Evolutionary conservation across 768 basidiomycete species (phyloP), one percentile per base, ranked within the genome.

Genomic region (Sarcodon aspratus): DNA sequence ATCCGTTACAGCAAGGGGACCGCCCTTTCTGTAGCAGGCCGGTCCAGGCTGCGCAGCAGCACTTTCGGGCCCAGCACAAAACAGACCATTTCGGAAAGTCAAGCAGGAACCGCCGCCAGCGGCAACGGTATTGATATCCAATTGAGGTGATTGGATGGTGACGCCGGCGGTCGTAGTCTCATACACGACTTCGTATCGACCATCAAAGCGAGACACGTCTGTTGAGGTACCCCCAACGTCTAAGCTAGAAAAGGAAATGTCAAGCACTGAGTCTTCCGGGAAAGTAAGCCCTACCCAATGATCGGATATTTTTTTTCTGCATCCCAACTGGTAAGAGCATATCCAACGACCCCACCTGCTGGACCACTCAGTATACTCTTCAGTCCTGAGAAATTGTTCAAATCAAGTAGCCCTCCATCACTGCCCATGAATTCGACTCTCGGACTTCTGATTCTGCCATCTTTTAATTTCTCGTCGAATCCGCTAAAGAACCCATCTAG

Each of bases 161-260:
- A 96, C 84, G 1, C 93, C 91, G 0, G 94, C 94, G 0, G 94
- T 97, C 0, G 93, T 95, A 0, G 94, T 93, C 63, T 97, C 94
- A 58, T 92, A 95, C 2, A 95, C 90, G 13, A 90, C 75, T 61
- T 97, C 93, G 59, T 92, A 93, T 33, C 85, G 73, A 0, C 93
- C 95, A 13, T 86, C 85, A 60, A 85, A 97, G 33, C 95, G 79
- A 6, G 92, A 95, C 3, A 96, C 94, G 59, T 98, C 94, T 0
- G 94, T 96, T 0, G 87, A 91, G 0, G 95, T 98, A 11, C 94
- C 93, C 4, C 93, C 92, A n/a, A 94, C 86, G 54, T 94, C 91
- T 50, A 93, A 68, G 7, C 89, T 92, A 52, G 15, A 8, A 7
- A 1, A 35, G 21, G 21, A 12, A 46, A 33, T 36, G 15, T 13